Base-by-base conservation (phyloP, 768 basidiomycete genomes). In the Boletus fagicola region DNA sequence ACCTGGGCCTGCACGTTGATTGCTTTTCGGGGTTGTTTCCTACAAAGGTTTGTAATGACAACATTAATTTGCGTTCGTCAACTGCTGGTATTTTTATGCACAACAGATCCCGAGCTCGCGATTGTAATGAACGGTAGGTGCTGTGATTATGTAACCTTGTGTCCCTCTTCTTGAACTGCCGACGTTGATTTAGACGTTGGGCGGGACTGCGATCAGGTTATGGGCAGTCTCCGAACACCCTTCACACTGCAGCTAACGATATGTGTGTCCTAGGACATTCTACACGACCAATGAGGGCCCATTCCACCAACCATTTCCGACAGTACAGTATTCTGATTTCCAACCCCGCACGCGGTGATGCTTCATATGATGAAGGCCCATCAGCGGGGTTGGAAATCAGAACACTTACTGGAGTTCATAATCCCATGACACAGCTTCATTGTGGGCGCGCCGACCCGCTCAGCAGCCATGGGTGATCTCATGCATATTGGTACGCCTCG, bases 391-490 rank as follows among this genome's bases (percentile, higher is more conserved):
- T 28, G 28, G 28, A 28, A 28, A 28, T 28, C 4, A 6, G 6
- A 28, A 28, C 6, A 28, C 26, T 26, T 26, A 26, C 28, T 28
- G 28, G 28, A 5, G 28, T 7, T 45, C 44, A 13, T 33, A 46
- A 43, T 57, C 22, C 24, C 46, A 26, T 36, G 24, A 36, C 58
- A 59, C 58, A 47, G 49, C 57, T 53, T 48, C 22, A 9, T 39
- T 53, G 59, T 60, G 46, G 50, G 58, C 30, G 40, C 35, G n/a
- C n/a, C n/a, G 45, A 52, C 16, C 24, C 12, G 54, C 11, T 48
- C 31, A 33, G 31, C 31, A 30, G 44, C 28, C 2, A 24, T 26
- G 39, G 18, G 40, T 39, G 12, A 43, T 54, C 18, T 10, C 20
- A 28, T 28, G 28, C 45, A 35, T 24, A 18, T 49, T 16, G 20